Percentiles rank a stretch among this genome's conserved stretches.
These are phyloP conservation scores for Suhomyces sp. DNA, from an alignment of 805 yeast species.

Conservation along the genomic window DNA sequence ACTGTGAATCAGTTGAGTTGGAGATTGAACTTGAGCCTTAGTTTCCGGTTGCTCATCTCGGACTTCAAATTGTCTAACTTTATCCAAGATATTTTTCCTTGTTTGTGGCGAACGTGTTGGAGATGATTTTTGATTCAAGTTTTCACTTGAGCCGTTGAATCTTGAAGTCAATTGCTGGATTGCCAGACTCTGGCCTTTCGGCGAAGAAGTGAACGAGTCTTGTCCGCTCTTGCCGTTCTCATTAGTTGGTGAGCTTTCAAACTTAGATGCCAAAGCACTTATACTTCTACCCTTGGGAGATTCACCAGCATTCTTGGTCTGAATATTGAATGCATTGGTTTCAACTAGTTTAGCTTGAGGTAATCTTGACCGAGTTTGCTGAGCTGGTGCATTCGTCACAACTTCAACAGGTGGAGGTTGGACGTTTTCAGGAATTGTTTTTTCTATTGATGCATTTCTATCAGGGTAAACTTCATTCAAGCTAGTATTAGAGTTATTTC, in stretches of 20 bases:
- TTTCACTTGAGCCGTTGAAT: conserved; percentile 19
- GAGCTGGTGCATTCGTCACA: no score
- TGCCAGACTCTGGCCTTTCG: conserved; percentile 15
- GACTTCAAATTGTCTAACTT: conserved; percentile 37
- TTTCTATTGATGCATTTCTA: conserved; percentile 5
- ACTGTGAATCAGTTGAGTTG: conserved; percentile 4
- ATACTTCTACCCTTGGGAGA: conserved; percentile 17
- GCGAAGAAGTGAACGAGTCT: conserved; percentile 3
- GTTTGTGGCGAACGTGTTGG: conserved; percentile 21
- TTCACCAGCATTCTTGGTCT: no score
- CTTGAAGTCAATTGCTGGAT: conserved; percentile 28
- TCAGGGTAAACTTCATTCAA: conserved; percentile 4
- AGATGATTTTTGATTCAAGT: conserved; percentile 14
- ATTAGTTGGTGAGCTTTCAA: conserved; percentile 13
- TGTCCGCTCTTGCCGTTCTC: conserved; percentile 3
- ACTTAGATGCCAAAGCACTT: conserved; percentile 23
- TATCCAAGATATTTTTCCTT: conserved; percentile 29
- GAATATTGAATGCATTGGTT: no score
- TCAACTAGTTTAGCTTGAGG: no score
- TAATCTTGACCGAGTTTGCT: no score
- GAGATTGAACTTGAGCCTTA: background rate
- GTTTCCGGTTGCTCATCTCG: conserved; percentile 12
- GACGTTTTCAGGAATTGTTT: no score
- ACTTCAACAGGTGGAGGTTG: no score
- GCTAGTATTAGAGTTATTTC: background rate